Evolutionary conservation across 1,139 yeast genomes (phyloP).

Genomic region (Yamadazyma taylorii): DNA sequence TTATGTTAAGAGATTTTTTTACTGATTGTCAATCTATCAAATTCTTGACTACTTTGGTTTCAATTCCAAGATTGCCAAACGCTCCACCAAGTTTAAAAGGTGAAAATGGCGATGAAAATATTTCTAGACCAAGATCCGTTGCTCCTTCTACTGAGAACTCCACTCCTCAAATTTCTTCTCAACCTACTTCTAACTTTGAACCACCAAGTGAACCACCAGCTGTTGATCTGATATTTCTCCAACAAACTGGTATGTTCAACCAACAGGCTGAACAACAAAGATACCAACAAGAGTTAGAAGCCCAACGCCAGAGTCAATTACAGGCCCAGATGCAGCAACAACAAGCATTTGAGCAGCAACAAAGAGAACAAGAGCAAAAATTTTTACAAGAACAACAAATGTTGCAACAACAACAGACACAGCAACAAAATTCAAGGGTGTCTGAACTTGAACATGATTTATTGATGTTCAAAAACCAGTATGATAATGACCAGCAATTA

Average conservation of each 20-base stretch:
- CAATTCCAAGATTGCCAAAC: constrained; percentile 77
- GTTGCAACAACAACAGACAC: constrained; percentile 67
- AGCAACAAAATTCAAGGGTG: constrained; percentile 76
- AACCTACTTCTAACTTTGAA: constrained; percentile 32
- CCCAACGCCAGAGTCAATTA: constrained; percentile 45
- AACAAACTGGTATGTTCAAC: constrained; percentile 47
- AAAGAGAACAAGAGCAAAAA: constrained; percentile 57
- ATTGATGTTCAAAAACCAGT: constrained; percentile 73
- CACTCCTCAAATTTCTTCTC: constrained; percentile 32
- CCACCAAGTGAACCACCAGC: constrained; percentile 38
- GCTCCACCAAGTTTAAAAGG: constrained; percentile 67
- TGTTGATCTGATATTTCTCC: constrained; percentile 43
- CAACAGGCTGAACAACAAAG: constrained; percentile 67
- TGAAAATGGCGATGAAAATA: constrained; percentile 39
- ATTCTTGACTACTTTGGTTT: constrained; percentile 78
- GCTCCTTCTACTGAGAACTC: constrained; percentile 17
- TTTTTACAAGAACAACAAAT: constrained; percentile 57
- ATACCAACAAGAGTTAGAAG: constrained; percentile 60
- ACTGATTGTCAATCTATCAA: constrained; percentile 88
- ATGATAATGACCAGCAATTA: constrained; percentile 82
- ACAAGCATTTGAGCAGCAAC: constrained; percentile 67
- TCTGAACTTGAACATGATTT: constrained; percentile 83
- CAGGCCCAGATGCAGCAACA: constrained; percentile 60
- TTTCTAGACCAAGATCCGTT: constrained; percentile 43
- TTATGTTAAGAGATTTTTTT: constrained; percentile 77